Base-by-base conservation (phyloP, 2,329 filamentous ascomycete genomes). In the Xylaria sp. region DNA sequence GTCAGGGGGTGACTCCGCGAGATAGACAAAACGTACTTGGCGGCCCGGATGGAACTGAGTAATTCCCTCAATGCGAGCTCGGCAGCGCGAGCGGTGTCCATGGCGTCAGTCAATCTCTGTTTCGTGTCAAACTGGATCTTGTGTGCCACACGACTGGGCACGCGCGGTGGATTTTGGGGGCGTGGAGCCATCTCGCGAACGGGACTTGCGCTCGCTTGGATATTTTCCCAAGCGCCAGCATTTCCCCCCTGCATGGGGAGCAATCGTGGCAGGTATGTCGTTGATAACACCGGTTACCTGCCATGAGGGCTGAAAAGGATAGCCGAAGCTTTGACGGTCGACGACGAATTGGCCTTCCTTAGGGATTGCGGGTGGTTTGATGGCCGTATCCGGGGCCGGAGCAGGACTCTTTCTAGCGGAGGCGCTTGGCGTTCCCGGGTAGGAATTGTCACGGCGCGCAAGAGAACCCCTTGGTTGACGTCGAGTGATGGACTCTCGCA, bases 41-140 rank as follows among this genome's bases (percentile, higher is more conserved):
- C 92, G 63, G 92, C 90, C 71, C 89, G 86, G 72, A 92, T 83
- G 61, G 89, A 92, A 68, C 88, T 86, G 57, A 96, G 76, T 50
- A 97, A 79, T 76, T 97, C 93, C 63, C 90, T 81, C 66, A 97
- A 75, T 5, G 93, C 92, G 71, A 97, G 76, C 75, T 96, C 91
- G 19, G 92, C 86, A 4, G 92, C 92, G 64, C 85, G 84, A 18
- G 88, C 88, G n/a, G 85, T 91, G 71, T 97, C 92, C 67, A 83
- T 75, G 44, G 90, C 88, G 68, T 92, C 90, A 51, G 82, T 78
- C 65, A 85, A 71, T 74, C 85, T 81, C 71, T 86, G 80, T 70
- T 81, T 85, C 69, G 80, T 79, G 67, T 88, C 89, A 63, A 86
- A 79, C 62, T 85, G 87, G 10, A 77, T 78, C 76, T 83, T 89